Conservation (phyloP, 2,329 filamentous ascomycete genomes). For the Thermothelomyces thermophilus region DNA sequence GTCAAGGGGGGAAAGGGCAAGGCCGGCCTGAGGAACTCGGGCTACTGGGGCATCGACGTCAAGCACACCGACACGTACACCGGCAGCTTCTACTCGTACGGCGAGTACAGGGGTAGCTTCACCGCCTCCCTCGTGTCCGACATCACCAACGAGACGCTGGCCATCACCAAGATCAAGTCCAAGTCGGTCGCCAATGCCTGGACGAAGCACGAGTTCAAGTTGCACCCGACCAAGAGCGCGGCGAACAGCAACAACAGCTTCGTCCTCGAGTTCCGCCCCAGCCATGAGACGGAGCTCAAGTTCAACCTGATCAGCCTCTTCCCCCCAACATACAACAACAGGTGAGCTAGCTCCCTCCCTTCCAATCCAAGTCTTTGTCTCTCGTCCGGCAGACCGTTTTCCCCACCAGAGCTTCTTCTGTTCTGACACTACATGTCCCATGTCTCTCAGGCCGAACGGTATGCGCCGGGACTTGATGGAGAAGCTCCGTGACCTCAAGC, state of each 20-base stretch:
- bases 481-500: slow-evolving; percentile 6
- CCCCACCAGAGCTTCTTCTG: too few relatives aligned
- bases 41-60: slow-evolving; percentile 11
- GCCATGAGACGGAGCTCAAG: not conserved
- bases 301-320: slow-evolving; percentile 12
- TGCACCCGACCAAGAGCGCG: slow-evolving; percentile 3
- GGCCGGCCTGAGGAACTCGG: slow-evolving; percentile 1
- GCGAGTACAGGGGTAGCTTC: not conserved
- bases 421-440: too few relatives aligned
- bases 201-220: slow-evolving; percentile 4
- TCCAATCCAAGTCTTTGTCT: too few relatives aligned
- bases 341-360: not conserved
- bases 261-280: not conserved
- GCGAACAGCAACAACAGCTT: slow-evolving; percentile 11
- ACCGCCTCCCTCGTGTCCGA: slow-evolving; percentile 2
- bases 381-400: too few relatives aligned
- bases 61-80: slow-evolving; percentile 3
- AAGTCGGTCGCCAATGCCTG: not conserved
- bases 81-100: slow-evolving; percentile 3
- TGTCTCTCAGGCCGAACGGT: not conserved
- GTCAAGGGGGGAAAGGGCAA: not conserved
- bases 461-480: slow-evolving; percentile 7
- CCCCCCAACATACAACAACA: slow-evolving; percentile 7
- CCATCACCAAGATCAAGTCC: slow-evolving; percentile 1
- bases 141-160: slow-evolving; percentile 3